Conservation (phyloP, 2,329 filamentous ascomycete species). For the Hirsutella thompsonii region DNA sequence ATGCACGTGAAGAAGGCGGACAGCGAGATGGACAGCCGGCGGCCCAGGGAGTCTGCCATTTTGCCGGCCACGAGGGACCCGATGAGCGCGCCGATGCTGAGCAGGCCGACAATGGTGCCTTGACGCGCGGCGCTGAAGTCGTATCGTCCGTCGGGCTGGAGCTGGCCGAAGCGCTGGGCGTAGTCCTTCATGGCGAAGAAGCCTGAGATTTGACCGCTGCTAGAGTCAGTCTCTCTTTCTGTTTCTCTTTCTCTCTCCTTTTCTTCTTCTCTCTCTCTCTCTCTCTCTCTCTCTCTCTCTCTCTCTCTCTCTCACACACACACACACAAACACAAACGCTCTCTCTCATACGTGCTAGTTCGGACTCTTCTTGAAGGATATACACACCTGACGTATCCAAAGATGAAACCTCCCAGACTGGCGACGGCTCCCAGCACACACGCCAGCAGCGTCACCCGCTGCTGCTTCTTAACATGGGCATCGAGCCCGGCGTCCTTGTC, state of each 20-base stretch:
- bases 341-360: no score
- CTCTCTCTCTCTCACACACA: no score
- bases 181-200: conserved; percentile 50
- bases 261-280: no score
- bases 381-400: conserved; percentile 40
- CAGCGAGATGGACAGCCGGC: conserved; percentile 47
- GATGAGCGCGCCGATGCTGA: conserved; percentile 45
- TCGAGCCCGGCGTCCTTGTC: neutral
- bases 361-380: neutral
- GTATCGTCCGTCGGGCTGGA: conserved; percentile 22
- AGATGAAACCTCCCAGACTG: conserved; percentile 44
- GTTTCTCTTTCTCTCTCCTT: no score
- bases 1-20: conserved; percentile 50
- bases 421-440: conserved; percentile 35
- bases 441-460: conserved; percentile 25
- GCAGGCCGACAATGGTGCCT: conserved; percentile 48
- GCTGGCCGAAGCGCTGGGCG: conserved; percentile 36
- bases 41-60: conserved; percentile 48
- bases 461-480: neutral
- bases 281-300: no score
- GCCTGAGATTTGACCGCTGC: conserved; percentile 45
- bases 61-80: conserved; percentile 46
- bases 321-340: no score
- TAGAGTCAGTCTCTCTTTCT: neutral
- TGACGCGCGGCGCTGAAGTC: conserved; percentile 45